These are phyloP conservation scores for Catharanthus roseus DNA, from an alignment of 257 asterid genomes.

Conservation along the genomic window DNA sequence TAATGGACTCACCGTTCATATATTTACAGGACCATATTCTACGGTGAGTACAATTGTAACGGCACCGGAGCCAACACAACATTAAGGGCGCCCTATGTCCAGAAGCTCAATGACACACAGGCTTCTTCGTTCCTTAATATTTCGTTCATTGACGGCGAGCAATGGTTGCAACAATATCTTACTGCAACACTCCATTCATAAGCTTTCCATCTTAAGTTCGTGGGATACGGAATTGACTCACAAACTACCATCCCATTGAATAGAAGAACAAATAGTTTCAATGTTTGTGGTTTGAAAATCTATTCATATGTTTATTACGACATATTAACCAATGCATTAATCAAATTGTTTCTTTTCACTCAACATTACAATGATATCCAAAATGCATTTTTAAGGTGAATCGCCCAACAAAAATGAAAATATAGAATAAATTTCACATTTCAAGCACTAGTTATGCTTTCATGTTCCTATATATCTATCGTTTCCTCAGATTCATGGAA, in stretches of 20 bases:
- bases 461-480: no score
- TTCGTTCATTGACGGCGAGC: constrained; percentile 72
- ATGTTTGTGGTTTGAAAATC: no score
- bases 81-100: constrained; percentile 53
- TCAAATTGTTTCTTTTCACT: no score
- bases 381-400: no score
- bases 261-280: background rate
- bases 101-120: constrained; percentile 65
- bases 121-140: constrained; percentile 51
- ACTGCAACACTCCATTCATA: background rate
- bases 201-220: background rate
- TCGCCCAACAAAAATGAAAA: no score
- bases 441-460: no score
- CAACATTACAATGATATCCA: no score
- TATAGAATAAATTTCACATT: no score
- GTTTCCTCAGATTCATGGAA: no score
- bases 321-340: no score
- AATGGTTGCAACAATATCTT: constrained; percentile 60
- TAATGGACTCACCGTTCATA: background rate
- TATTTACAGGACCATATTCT: constrained; percentile 52
- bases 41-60: constrained; percentile 78
- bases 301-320: no score
- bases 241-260: background rate
- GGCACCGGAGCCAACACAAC: constrained; percentile 68
- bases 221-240: background rate